Base-by-base conservation (phyloP, 192 early-diverging fungal genomes). In the Linnemannia hyalina region DNA sequence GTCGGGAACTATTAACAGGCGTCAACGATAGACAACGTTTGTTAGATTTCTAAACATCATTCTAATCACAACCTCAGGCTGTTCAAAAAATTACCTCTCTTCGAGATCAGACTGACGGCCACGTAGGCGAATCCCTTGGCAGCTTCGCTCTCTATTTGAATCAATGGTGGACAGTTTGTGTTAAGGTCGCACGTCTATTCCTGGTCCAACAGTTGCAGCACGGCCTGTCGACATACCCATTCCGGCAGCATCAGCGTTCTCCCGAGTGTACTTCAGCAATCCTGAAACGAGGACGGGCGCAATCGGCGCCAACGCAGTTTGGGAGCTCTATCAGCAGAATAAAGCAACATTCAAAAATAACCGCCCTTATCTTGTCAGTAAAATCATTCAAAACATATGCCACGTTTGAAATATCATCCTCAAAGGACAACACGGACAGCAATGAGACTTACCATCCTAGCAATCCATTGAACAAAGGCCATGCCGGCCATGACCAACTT, bases 401-500 rank as follows among this genome's bases (percentile, higher is more conserved):
- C 13, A 20, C 36, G 52, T 18, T 52, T 52, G 49, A 18, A 20
- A 52, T 52, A 18, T 54, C 35, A 35, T 26, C 22, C 29, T 10
- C 11, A 47, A n/a, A 49, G 68, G 52, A 41, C 52, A 23, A 38
- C 63, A 29, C 80, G 46, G 40, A 54, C 3, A 76, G 32, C 1
- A 23, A 63, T 7, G 42, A 9, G 76, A 73, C 63, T 54, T 42
- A 94, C 94, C 93, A 96, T 97, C 41, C 95, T 86, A 16, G 96
- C 93, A 35, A 95, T 90, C 98, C 98, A 99, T 70, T 97, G 97
- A 65, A 98, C 82, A 90, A 97, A 99, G 2, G 89, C 80, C 92
- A 98, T 96, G 2, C 94, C 95, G 4, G 93, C 90, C 78, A 92
- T 91, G 11, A 94, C 89, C 23, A 98, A 88, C 70, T 94, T 97